Evolutionary conservation across 345 rosid species (phyloP).

Genomic region (Excoecaria cochinchinensis): DNA sequence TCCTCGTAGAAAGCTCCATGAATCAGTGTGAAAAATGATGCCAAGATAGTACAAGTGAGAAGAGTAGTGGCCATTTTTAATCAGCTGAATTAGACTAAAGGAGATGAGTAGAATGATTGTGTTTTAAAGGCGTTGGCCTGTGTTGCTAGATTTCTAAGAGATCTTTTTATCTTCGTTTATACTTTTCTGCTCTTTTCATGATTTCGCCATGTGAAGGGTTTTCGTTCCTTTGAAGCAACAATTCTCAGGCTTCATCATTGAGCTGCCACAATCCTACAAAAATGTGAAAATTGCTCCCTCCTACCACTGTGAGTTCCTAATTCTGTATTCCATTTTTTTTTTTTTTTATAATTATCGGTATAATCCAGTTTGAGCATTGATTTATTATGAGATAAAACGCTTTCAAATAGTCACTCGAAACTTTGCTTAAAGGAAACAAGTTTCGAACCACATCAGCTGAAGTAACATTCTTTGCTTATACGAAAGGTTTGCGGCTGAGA

Average conservation of each 20-base stretch:
- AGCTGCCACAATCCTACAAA: background rate
- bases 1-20: slow-evolving; percentile 39
- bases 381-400: too few species aligned
- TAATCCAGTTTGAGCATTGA: too few species aligned
- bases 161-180: background rate
- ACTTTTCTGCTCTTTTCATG: background rate
- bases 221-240: slow-evolving; percentile 8
- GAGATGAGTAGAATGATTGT: background rate
- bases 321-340: too few species aligned
- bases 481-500: too few species aligned
- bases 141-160: slow-evolving; percentile 13
- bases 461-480: too few species aligned
- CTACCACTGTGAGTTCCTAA: too few species aligned
- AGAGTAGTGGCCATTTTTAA: slow-evolving; percentile 14
- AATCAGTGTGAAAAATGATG: slow-evolving; percentile 4
- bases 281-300: too few species aligned
- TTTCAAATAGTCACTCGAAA: too few species aligned
- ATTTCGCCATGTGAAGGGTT: background rate
- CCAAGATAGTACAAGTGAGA: slow-evolving; percentile 8
- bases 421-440: too few species aligned
- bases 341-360: too few species aligned
- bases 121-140: background rate
- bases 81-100: background rate
- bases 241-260: background rate
- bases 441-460: too few species aligned